Base-by-base conservation (phyloP, 2,329 filamentous ascomycete genomes). In the Stagonosporopsis cucurbitacearum region DNA sequence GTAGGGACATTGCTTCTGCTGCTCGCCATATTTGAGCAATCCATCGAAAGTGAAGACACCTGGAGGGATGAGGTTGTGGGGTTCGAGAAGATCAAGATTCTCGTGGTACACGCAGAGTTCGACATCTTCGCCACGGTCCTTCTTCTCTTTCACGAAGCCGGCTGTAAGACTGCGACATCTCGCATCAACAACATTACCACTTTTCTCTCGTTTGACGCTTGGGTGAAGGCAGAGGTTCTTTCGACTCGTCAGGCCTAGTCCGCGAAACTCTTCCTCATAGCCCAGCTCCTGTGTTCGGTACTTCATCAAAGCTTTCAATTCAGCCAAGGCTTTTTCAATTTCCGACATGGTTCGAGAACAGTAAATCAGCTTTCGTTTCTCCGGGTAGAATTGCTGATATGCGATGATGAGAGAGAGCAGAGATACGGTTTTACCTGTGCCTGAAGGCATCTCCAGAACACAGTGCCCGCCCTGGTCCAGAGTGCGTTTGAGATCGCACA, bases 291-390 rank as follows among this genome's bases (percentile, higher is more conserved):
- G 85, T 6, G 91, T 81, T 15, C 95, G 89, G 71, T 96, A 98
- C 72, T 96, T 96, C 93, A 99, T 99, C 49, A 99, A 79, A 22
- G 88, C 88, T 74, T 95, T 92, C 66, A 99, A 76, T 77, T 99
- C 95, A 9, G 91, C 91, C 48, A 99, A 78, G 0, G 96, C 95
- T 78, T 99, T 99, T 75, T 99, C 95, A 70, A 99, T 99, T 79
- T 99, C 95, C 33, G 95, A 99, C 93, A 99, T 99, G 53, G 95
- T 99, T 87, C 95, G 92, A 61, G 95, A 99, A 81, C 95, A 99
- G 78, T 99, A 99, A 52, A 99, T 97, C 47, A 99, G 86, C 78
- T 99, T 99, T 52, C 96, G 85, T 68, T 95, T 91, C 72, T 96
- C 92, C 3, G 93, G 92, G 69, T 94, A 93, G 73, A 93, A 88